These are phyloP conservation scores for Trametes cinnabarina DNA, from an alignment of 768 basidiomycete genomes.

Conservation along the genomic window DNA sequence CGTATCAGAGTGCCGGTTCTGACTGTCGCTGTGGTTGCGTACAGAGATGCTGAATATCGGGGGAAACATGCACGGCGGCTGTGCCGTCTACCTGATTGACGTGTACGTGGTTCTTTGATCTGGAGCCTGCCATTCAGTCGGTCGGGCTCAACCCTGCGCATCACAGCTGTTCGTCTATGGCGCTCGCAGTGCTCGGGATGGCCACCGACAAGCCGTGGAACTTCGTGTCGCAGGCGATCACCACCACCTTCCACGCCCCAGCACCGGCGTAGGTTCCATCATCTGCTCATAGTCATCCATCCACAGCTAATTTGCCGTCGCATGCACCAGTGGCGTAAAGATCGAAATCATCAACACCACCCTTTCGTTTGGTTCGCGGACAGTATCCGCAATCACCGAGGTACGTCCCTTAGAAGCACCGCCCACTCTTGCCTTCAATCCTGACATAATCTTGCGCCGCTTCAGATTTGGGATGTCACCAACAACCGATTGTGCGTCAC, in stretches of 20 bases:
- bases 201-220: conserved; percentile 5
- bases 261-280: conserved; percentile 13
- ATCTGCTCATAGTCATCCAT: too few relatives aligned
- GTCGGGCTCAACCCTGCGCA: neutral
- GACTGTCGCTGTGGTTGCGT: neutral
- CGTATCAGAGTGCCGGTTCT: neutral
- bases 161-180: conserved; percentile 18
- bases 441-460: neutral
- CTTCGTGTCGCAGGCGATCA: conserved; percentile 20
- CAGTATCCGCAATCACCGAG: conserved; percentile 17
- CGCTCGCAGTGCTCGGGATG: conserved; percentile 12
- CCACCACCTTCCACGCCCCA: conserved; percentile 21
- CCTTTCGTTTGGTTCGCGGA: conserved; percentile 13
- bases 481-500: conserved; percentile 16
- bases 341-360: conserved; percentile 19
- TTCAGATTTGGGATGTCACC: conserved; percentile 22
- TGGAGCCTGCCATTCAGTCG: neutral
- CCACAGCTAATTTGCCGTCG: neutral
- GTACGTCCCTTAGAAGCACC: neutral
- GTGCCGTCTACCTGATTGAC: conserved; percentile 20
- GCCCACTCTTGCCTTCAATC: neutral
- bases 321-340: conserved; percentile 13
- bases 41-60: conserved; percentile 20
- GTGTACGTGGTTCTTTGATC: conserved; percentile 4
- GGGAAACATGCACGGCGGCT: conserved; percentile 21